Evolutionary conservation across 257 asterid species (phyloP).

Genomic region (Solanum stenotomum): DNA sequence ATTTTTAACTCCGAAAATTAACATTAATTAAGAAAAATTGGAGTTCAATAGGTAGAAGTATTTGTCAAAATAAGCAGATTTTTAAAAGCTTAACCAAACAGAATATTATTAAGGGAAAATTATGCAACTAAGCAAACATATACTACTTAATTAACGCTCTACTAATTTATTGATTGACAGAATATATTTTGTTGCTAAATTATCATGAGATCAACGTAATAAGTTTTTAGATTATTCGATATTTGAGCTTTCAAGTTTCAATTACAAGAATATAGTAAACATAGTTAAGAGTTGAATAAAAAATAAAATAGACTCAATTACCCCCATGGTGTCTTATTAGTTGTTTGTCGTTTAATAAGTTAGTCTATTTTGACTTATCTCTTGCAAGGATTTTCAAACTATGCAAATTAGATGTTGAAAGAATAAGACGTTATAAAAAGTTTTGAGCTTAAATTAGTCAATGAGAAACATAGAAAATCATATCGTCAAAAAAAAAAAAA

Average conservation of each 20-base stretch:
- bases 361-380: neutral
- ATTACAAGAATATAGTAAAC: neutral
- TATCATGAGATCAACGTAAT: neutral
- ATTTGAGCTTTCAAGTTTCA: neutral
- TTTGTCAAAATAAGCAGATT: too few relatives aligned
- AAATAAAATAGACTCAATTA: neutral
- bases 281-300: neutral
- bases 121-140: too few relatives aligned
- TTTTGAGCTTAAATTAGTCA: neutral
- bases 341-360: neutral
- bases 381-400: neutral
- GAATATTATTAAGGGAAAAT: too few relatives aligned
- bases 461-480: neutral
- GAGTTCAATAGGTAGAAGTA: too few relatives aligned
- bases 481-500: neutral
- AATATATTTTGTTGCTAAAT: too few relatives aligned
- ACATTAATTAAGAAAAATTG: too few relatives aligned
- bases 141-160: neutral
- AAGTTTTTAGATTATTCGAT: too few relatives aligned
- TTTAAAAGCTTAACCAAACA: too few relatives aligned
- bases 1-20: too few relatives aligned
- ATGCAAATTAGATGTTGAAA: neutral
- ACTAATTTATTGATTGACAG: neutral
- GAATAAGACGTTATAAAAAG: neutral
- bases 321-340: neutral